Evolutionary conservation across 2,329 filamentous ascomycete species (phyloP).

Genomic region (Fusarium sp.): DNA sequence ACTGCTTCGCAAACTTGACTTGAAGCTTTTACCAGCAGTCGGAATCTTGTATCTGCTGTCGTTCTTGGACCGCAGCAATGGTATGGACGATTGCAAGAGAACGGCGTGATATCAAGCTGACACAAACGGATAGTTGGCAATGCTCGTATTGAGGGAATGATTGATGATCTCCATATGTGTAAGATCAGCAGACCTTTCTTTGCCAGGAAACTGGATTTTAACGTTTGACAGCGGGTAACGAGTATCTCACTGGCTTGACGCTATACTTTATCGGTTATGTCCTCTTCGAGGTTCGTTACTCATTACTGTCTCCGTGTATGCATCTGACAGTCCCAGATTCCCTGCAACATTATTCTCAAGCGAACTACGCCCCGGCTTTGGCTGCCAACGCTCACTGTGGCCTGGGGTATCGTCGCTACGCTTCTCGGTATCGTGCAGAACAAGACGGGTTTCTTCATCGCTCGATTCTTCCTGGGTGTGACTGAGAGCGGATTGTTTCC

Average conservation of each 20-base stretch:
- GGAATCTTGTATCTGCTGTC: constrained; percentile 65
- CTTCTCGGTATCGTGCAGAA: constrained; percentile 58
- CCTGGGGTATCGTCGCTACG: constrained; percentile 66
- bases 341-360: constrained; percentile 71
- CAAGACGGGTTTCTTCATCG: constrained; percentile 60
- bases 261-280: constrained; percentile 72
- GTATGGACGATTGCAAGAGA: constrained; percentile 46
- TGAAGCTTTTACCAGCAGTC: constrained; percentile 61
- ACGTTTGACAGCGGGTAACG: constrained; percentile 63
- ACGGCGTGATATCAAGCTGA: constrained; percentile 35
- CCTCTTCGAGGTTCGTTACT: constrained; percentile 58
- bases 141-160: constrained; percentile 64
- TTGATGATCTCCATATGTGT: constrained; percentile 63
- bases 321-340: constrained; percentile 53
- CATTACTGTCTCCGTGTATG: fast-evolving
- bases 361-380: constrained; percentile 65
- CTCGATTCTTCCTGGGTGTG: constrained; percentile 65
- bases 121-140: constrained; percentile 60
- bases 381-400: constrained; percentile 65
- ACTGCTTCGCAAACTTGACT: constrained; percentile 66
- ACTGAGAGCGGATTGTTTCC: constrained; percentile 60
- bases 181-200: too few species aligned
- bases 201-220: too few species aligned
- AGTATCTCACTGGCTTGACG: constrained; percentile 72
- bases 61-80: constrained; percentile 67